A percentile compares a stretch with the other conserved stretches of the same genome.
phyloP scores from a whole-genome alignment of 1,284 basidiomycete species.

The Inonotus obliquus region DNA sequence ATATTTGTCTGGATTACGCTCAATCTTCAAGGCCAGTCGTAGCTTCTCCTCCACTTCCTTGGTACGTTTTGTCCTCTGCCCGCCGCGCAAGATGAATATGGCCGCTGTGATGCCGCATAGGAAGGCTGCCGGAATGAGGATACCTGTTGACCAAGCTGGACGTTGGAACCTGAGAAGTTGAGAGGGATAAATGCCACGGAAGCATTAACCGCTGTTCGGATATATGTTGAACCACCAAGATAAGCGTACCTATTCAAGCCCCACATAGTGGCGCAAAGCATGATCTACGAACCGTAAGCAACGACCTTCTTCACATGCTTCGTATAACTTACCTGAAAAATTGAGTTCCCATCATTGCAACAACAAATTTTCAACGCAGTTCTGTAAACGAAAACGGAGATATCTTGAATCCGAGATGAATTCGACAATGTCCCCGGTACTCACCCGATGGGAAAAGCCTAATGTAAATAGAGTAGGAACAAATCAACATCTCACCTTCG shows the following conservation, averaged over 20 bases:
- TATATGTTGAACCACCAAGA: neutral
- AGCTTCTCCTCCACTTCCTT: conserved; percentile 70
- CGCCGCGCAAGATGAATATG: conserved; percentile 76
- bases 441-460: conserved; percentile 79
- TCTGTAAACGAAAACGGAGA: conserved; percentile 32
- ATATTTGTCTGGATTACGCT: conserved; percentile 21
- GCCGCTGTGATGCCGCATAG: conserved; percentile 79
- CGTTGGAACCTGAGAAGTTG: conserved; percentile 43
- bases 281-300: conserved; percentile 34
- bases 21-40: conserved; percentile 57
- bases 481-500: neutral
- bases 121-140: conserved; percentile 73
- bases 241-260: conserved; percentile 53
- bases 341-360: conserved; percentile 75
- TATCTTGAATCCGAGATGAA: conserved; percentile 15
- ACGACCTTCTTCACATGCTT: neutral
- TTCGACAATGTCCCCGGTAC: conserved; percentile 21
- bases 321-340: conserved; percentile 58
- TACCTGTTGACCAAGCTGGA: conserved; percentile 65
- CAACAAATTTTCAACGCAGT: conserved; percentile 60
- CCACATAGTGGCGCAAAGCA: conserved; percentile 85
- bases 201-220: neutral
- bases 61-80: conserved; percentile 72
- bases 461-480: neutral
- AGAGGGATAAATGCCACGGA: neutral